Conservation (phyloP, 805 yeast genomes). For the Brettanomyces sp. region DNA sequence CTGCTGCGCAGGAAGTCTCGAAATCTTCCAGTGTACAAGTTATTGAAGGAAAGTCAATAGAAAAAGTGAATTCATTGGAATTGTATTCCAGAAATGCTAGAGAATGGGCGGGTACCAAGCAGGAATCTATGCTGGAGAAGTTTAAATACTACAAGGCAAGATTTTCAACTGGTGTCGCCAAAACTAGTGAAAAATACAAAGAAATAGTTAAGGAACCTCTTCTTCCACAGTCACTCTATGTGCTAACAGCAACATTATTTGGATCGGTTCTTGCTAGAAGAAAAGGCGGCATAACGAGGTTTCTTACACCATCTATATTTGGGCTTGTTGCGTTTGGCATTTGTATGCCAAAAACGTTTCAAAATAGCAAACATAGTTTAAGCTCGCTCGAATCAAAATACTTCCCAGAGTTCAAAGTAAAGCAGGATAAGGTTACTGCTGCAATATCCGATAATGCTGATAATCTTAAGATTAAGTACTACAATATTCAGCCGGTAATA, state of each 20-base stretch:
- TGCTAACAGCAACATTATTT: conserved; percentile 44
- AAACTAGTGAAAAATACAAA: conserved; percentile 23
- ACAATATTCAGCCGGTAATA: conserved; percentile 4
- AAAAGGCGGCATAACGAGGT: conserved; percentile 39
- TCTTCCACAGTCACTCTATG: conserved; percentile 45
- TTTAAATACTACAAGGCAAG: conserved; percentile 38
- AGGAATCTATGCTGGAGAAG: conserved; percentile 33
- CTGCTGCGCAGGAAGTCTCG: conserved; percentile 14
- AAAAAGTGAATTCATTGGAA: conserved; percentile 40
- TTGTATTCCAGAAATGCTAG: conserved; percentile 31
- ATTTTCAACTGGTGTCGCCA: conserved; percentile 31
- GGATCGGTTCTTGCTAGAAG: conserved; percentile 47
- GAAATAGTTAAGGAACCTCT: conserved; percentile 40
- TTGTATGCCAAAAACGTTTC: conserved; percentile 43
- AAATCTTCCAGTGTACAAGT: conserved; percentile 21
- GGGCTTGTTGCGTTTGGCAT: conserved; percentile 36
- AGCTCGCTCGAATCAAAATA: conserved; percentile 24
- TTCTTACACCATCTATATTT: conserved; percentile 39
- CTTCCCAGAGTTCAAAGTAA: conserved; percentile 27
- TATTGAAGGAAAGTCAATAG: conserved; percentile 46
- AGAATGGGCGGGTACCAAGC: conserved; percentile 27
- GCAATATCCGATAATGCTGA: not conserved
- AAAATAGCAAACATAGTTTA: conserved; percentile 21
- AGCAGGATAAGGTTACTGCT: conserved; percentile 10
- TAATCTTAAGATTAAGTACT: not conserved